A percentile compares a stretch with the other conserved stretches of the same genome.
Evolutionary conservation across 305 asterid species (phyloP).

Genomic region (Fraxinus baroniana): DNA sequence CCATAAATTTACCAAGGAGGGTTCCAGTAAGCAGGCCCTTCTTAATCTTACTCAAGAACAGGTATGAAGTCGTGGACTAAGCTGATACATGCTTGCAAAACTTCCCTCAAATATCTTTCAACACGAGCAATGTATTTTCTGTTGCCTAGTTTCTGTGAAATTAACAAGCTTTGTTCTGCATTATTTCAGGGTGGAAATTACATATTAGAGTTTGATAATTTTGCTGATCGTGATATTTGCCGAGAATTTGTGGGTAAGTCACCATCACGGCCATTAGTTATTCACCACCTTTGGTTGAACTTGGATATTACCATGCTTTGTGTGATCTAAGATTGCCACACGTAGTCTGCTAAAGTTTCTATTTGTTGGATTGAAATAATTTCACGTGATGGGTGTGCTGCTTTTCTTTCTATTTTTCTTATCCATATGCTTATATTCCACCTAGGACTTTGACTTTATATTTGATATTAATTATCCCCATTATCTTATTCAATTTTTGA

Average conservation of each 20-base stretch:
- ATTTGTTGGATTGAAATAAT: slow-evolving; percentile 11
- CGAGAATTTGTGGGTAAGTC: slow-evolving; percentile 85
- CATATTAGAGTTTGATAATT: slow-evolving; percentile 77
- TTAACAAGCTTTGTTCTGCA: slow-evolving; percentile 20
- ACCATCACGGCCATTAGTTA: slow-evolving; percentile 11
- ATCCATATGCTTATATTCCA: background rate
- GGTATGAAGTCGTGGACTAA: slow-evolving; percentile 36
- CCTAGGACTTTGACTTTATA: slow-evolving; percentile 3
- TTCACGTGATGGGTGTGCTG: background rate
- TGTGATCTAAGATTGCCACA: background rate
- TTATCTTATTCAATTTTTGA: slow-evolving; percentile 12
- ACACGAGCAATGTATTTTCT: slow-evolving; percentile 10
- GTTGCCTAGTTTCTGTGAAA: slow-evolving; percentile 11
- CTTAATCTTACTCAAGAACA: slow-evolving; percentile 70
- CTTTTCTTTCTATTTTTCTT: background rate
- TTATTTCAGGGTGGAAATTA: slow-evolving; percentile 63
- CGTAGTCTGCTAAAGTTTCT: background rate
- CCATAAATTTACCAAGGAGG: slow-evolving; percentile 74
- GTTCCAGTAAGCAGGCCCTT: slow-evolving; percentile 65
- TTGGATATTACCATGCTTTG: background rate
- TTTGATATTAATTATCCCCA: background rate
- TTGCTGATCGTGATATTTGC: slow-evolving; percentile 86
- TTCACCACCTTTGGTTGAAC: slow-evolving; percentile 12
- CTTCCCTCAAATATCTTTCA: background rate
- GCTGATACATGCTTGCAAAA: slow-evolving; percentile 15